phyloP scores from a whole-genome alignment of 352 stramenopile genomes.

The Phytophthora megakarya region DNA sequence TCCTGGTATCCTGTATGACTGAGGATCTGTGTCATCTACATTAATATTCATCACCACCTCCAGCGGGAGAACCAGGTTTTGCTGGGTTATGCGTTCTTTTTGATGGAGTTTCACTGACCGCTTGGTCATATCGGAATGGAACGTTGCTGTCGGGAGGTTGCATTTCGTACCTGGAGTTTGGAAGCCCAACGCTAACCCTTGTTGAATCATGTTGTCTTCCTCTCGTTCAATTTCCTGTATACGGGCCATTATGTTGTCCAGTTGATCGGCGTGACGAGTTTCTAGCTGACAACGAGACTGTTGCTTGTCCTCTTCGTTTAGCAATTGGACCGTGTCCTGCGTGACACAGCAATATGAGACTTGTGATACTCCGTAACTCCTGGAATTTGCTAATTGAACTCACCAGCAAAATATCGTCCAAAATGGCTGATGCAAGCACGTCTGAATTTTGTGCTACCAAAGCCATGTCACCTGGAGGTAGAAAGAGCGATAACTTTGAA shows the following conservation, averaged over 20 bases:
- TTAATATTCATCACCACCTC: constrained; percentile 58
- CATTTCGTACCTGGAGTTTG: constrained; percentile 13
- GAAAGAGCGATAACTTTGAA: constrained; percentile 48
- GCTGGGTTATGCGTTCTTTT: not conserved
- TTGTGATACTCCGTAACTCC: not conserved
- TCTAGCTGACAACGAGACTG: constrained; percentile 34
- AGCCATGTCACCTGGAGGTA: constrained; percentile 43
- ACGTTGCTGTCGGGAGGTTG: constrained; percentile 12
- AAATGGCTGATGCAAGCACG: constrained; percentile 52
- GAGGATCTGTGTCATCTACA: not conserved
- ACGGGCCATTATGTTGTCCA: constrained; percentile 56
- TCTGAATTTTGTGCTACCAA: constrained; percentile 56
- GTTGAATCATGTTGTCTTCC: constrained; percentile 45
- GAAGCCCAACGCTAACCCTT: constrained; percentile 41
- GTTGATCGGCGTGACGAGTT: constrained; percentile 32
- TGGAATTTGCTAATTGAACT: not conserved
- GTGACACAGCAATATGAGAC: constrained; percentile 13
- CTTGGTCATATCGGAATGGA: not conserved
- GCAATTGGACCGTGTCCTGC: constrained; percentile 61
- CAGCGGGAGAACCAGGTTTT: constrained; percentile 42
- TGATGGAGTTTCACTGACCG: not conserved
- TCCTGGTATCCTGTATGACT: not conserved
- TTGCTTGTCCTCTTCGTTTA: constrained; percentile 58
- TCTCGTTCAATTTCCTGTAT: constrained; percentile 55
- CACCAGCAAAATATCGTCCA: constrained; percentile 72